Evolutionary conservation across 2,329 filamentous ascomycete species (phyloP).

Genomic region (Metarhizium humberi): DNA sequence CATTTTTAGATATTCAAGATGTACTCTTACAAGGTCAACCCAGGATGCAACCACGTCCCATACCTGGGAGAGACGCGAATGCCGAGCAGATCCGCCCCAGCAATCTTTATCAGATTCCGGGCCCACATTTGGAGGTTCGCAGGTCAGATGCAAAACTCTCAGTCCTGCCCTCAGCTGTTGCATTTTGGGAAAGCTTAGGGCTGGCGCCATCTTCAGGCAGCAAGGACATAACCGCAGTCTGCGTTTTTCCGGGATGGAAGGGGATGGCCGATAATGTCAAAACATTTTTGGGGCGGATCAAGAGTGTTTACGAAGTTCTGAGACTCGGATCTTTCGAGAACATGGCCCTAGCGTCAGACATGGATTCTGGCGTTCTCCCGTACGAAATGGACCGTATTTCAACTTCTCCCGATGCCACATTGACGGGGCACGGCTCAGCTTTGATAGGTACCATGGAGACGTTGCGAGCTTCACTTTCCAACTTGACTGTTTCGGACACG

Average conservation of each 20-base stretch:
- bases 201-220: constrained; percentile 60
- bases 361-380: constrained; percentile 36
- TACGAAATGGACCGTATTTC: constrained; percentile 39
- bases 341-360: constrained; percentile 30
- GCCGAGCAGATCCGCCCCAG: constrained; percentile 39
- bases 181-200: constrained; percentile 76
- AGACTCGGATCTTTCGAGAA: constrained; percentile 59
- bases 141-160: constrained; percentile 62
- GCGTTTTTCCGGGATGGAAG: constrained; percentile 58
- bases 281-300: constrained; percentile 58
- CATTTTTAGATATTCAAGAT: constrained; percentile 48
- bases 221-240: constrained; percentile 64
- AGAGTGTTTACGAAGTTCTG: constrained; percentile 62
- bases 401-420: constrained; percentile 29
- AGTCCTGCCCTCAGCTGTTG: constrained; percentile 62
- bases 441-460: constrained; percentile 39
- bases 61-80: constrained; percentile 30
- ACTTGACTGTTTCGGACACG: constrained; percentile 32
- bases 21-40: constrained; percentile 43
- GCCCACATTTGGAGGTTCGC: constrained; percentile 64
- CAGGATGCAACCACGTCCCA: constrained; percentile 40
- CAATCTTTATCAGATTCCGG: constrained; percentile 52
- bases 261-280: constrained; percentile 52
- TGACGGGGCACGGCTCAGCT: constrained; percentile 33
- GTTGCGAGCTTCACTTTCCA: constrained; percentile 36